Conservation (phyloP, 2,329 filamentous ascomycete species). For the Bretziella fagacearum region DNA sequence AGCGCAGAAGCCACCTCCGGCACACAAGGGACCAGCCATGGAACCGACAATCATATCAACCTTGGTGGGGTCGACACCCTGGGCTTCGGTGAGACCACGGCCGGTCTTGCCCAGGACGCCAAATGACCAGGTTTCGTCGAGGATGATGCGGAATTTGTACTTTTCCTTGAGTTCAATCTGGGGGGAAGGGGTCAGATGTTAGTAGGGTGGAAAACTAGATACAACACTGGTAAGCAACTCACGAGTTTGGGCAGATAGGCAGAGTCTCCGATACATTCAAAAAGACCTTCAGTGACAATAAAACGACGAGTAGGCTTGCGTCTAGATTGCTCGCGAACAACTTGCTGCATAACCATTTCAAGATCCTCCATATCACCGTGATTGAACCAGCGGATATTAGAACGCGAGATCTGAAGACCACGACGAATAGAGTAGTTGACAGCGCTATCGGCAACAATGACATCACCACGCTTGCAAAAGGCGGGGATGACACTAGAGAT, state of each 20-base stretch:
- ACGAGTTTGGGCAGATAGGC: constrained; percentile 74
- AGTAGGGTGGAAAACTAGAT: constrained; percentile 1
- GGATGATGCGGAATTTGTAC: constrained; percentile 95
- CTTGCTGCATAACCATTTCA: constrained; percentile 66
- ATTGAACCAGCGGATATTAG: constrained; percentile 82
- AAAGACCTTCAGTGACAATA: constrained; percentile 88
- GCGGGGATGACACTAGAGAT: constrained; percentile 94
- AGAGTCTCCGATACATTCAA: constrained; percentile 77
- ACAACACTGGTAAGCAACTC: constrained; percentile 20
- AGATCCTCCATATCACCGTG: constrained; percentile 94
- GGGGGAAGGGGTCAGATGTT: too few species aligned
- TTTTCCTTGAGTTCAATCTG: constrained; percentile 70
- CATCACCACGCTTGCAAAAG: constrained; percentile 91
- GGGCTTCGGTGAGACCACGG: constrained; percentile 82
- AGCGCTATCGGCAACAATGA: constrained; percentile 87
- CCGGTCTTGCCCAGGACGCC: constrained; percentile 85
- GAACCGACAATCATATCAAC: constrained; percentile 97
- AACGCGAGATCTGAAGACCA: constrained; percentile 81
- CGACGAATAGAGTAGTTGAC: constrained; percentile 91
- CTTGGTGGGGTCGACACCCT: constrained; percentile 84
- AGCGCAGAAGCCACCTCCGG: constrained; percentile 90
- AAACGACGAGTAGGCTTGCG: constrained; percentile 85
- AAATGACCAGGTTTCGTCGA: constrained; percentile 96
- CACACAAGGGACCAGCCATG: constrained; percentile 74
- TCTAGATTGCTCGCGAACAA: constrained; percentile 70